Conservation (phyloP, 1,284 basidiomycete genomes). For the Marasmius tenuissimus region DNA sequence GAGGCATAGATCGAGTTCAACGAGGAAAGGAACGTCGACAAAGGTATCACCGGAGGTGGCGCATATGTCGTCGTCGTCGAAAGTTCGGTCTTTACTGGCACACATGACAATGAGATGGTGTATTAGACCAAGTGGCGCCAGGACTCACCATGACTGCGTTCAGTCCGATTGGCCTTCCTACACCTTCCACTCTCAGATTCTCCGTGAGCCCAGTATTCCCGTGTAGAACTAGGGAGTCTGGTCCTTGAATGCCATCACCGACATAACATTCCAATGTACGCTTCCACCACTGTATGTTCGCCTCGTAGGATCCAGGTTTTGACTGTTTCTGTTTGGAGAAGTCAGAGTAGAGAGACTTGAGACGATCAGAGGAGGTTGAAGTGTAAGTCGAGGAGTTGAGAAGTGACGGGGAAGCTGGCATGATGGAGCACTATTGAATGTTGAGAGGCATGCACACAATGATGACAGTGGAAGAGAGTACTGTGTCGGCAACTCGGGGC, state of each 20-base stretch:
- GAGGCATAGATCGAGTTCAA: constrained; percentile 67
- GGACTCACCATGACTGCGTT: constrained; percentile 78
- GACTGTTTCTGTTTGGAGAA: constrained; percentile 81
- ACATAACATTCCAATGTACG: constrained; percentile 65
- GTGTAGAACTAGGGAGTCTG: constrained; percentile 58
- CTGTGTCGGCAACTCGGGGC: not conserved
- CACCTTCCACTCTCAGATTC: constrained; percentile 61
- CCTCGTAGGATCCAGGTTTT: constrained; percentile 80
- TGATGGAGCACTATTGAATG: not conserved
- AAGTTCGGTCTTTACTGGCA: constrained; percentile 58
- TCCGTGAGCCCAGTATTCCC: constrained; percentile 63
- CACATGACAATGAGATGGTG: not conserved
- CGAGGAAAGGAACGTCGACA: constrained; percentile 58
- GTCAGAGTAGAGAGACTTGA: constrained; percentile 88
- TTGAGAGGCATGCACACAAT: not conserved
- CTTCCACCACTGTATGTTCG: constrained; percentile 89
- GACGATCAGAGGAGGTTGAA: constrained; percentile 55
- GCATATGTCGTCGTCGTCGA: constrained; percentile 30
- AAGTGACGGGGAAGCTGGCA: not conserved
- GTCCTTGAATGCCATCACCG: constrained; percentile 50
- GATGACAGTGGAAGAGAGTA: not conserved
- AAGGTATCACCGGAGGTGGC: constrained; percentile 38
- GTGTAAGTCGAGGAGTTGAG: constrained; percentile 40
- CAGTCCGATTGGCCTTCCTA: constrained; percentile 81
- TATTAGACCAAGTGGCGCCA: constrained; percentile 1